A percentile compares a stretch with the other conserved stretches of the same genome.
Conservation (phyloP, 2,329 filamentous ascomycete species). For the Nothophoma quercina region DNA sequence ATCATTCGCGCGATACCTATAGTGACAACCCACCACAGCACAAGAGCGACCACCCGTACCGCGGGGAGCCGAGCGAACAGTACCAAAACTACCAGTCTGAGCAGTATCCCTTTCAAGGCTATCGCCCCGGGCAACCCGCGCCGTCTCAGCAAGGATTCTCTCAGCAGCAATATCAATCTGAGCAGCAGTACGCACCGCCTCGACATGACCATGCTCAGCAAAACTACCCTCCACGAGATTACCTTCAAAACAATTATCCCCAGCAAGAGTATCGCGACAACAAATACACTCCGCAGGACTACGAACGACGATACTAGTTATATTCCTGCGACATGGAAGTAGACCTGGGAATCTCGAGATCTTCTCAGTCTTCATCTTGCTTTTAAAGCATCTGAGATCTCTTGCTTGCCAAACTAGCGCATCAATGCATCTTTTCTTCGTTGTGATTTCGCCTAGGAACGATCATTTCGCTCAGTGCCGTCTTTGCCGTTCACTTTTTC, state of each 20-base stretch:
- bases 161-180: constrained; percentile 14
- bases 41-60: constrained; percentile 18
- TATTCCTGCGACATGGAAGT: not conserved
- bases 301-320: constrained; percentile 7
- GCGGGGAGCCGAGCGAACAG: constrained; percentile 10
- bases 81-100: constrained; percentile 12
- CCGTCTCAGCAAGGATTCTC: constrained; percentile 14
- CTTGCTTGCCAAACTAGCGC: too few species aligned
- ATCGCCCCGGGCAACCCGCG: constrained; percentile 8
- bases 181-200: constrained; percentile 11
- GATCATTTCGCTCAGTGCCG: too few species aligned
- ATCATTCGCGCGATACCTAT: constrained; percentile 10
- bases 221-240: constrained; percentile 1
- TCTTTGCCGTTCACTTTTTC: too few species aligned
- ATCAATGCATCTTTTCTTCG: too few species aligned
- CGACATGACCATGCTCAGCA: not conserved
- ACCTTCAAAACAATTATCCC: constrained; percentile 16
- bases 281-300: too few species aligned
- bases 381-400: too few species aligned
- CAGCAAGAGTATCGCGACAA: too few species aligned
- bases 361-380: not conserved
- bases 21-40: constrained; percentile 13
- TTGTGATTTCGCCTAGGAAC: too few species aligned
- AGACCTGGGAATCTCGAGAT: too few species aligned
- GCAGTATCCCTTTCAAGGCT: constrained; percentile 1